Evolutionary conservation across 306 rosid species (phyloP), one percentile per base, ranked within the genome.

Genomic region (Fagus crenata): DNA sequence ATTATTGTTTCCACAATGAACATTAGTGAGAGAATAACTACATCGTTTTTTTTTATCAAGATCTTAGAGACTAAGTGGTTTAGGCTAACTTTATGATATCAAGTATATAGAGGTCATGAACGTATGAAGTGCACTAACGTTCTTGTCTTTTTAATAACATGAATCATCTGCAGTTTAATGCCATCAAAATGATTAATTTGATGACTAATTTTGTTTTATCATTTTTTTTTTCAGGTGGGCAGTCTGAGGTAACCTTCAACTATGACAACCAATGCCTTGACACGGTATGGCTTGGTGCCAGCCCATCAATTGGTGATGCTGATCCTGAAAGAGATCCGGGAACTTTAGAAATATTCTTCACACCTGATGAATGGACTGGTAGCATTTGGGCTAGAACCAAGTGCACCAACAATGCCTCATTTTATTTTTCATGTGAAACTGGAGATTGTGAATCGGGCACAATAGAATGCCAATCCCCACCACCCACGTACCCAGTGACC

Each of bases 401-500:
- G 4, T 71, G 81, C 61, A n/a, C 51, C 61, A 7, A 2, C 67
- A 64, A 78, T 36, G 69, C 32, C 35, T 42, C 80, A 1, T 3
- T 12, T 1, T 71, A 75, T 28, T 87, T 85, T 60, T 78, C 87
- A 7, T 78, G 77, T 28, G 64, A 78, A 78, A 78, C 72, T 14
- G 72, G 76, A 53, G 77, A 78, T 37, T 71, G 84, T 13, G 72
- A 82, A 0, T 59, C 65, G 0, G 87, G 87, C 6, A 69, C 6
- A 2, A 0, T 1, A 11, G 3, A 11, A 0, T 85, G 89, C 61
- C 71, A 67, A 1, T 73, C 35, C 5, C 55, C 83, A 3, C 39
- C 46, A 43, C 89, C 90, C n/a, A 14, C 49, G 2, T 37, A n/a
- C 43, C 90, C 87, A 0, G 79, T 53, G 1, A 80, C 91, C 1